These are phyloP conservation scores for Tritrichomonas musculus DNA, from an alignment of 208 protist species.

Conservation along the genomic window DNA sequence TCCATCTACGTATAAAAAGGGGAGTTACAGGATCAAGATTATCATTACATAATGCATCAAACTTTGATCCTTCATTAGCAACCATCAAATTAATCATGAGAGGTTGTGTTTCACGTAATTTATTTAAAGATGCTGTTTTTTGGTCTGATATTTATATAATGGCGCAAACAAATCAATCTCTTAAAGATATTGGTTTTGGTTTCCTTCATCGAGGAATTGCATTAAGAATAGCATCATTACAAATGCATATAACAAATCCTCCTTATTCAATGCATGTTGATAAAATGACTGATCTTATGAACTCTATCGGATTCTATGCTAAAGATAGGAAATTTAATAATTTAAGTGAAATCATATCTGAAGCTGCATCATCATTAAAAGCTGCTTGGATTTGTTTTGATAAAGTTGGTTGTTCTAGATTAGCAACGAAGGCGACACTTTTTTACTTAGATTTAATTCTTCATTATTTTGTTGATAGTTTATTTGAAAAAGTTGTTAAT, in stretches of 20 bases:
- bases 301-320: not conserved
- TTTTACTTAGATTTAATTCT: not conserved
- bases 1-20: not conserved
- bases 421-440: not conserved
- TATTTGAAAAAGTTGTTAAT: no score
- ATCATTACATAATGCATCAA: not conserved
- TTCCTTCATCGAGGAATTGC: not conserved
- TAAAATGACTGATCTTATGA: not conserved
- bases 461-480: not conserved
- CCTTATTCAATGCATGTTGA: not conserved
- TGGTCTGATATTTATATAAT: not conserved
- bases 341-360: not conserved
- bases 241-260: no score
- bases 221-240: not conserved
- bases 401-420: not conserved
- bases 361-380: not conserved
- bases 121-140: not conserved
- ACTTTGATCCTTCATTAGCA: not conserved
- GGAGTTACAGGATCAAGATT: not conserved
- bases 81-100: not conserved
- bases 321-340: not conserved
- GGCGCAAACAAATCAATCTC: not conserved
- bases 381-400: not conserved
- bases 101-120: not conserved
- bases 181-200: not conserved